phyloP scores from a whole-genome alignment of 2,329 filamentous ascomycete genomes.

The Hymenoscyphus repandus region DNA sequence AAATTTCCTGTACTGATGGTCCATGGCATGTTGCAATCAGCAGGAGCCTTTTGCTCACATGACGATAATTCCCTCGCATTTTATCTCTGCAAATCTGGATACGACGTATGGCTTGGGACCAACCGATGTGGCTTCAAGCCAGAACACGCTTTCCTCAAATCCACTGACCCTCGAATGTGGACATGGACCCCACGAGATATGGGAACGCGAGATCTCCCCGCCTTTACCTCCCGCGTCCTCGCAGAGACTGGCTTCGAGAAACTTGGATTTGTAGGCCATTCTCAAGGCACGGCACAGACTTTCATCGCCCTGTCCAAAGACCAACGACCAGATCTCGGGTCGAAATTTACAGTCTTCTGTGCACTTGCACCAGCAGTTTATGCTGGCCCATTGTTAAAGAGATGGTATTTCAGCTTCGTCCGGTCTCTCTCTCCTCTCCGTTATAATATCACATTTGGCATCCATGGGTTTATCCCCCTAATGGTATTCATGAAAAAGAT shows the following conservation, averaged over 20 bases:
- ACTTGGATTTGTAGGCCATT: constrained; percentile 78
- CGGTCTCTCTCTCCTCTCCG: constrained; percentile 67
- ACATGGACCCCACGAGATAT: constrained; percentile 94
- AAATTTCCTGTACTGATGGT: constrained; percentile 78
- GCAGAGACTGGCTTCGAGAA: constrained; percentile 78
- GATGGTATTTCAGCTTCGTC: constrained; percentile 92
- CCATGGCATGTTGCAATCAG: constrained; percentile 81
- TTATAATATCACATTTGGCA: constrained; percentile 81
- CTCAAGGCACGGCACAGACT: constrained; percentile 85
- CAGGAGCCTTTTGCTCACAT: constrained; percentile 84
- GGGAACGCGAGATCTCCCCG: constrained; percentile 82
- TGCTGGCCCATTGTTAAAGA: constrained; percentile 77
- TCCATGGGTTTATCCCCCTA: constrained; percentile 87
- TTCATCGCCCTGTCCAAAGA: constrained; percentile 86
- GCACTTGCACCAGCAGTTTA: constrained; percentile 87
- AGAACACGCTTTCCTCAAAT: constrained; percentile 64
- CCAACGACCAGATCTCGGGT: constrained; percentile 77
- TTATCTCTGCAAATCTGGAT: constrained; percentile 85
- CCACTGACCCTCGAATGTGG: constrained; percentile 87
- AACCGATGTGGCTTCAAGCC: constrained; percentile 85
- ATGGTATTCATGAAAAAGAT: constrained; percentile 80
- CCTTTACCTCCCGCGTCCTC: constrained; percentile 73
- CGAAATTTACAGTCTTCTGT: constrained; percentile 83
- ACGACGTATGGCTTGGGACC: constrained; percentile 93
- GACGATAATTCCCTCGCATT: constrained; percentile 89